Base-by-base conservation (phyloP, 1,284 basidiomycete species). In the Leccinum subrobustum region DNA sequence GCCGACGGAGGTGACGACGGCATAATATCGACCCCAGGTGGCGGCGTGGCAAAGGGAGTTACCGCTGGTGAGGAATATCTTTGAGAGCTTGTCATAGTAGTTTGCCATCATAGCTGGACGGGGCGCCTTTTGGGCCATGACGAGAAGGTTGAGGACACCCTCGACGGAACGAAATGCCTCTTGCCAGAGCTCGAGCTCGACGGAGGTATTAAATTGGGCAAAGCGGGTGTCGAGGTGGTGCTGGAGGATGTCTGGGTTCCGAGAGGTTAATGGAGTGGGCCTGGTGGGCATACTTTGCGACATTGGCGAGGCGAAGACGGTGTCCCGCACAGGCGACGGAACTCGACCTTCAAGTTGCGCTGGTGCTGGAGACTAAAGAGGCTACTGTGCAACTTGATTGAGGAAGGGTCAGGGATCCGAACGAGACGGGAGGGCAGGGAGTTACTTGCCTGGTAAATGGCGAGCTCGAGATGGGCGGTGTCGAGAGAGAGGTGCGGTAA, bases 141-240 rank as follows among this genome's bases (percentile, higher is more conserved):
- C 25, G 25, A 27, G 25, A 6, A 27, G 25, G 25, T 27, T 27
- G 25, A 6, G 25, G 25, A 27, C 25, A 27, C 6, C 25, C 25
- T 27, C 25, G 6, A 27, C 6, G 25, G 25, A 27, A 6, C 25
- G 6, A 6, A 27, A 27, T 27, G 25, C 25, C 76, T 99, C 96
- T 75, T 98, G 96, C 97, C 96, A 99, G 54, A 99, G 85, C 79
- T 99, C 97, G 65, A 99, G 89, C 76, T 98, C 95, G 65, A 99
- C 96, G 6, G 96, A 96, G 16, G 94, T 92, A 73, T 96, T 95
- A 65, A 99, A 88, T 80, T 99, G 96, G 39, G 95, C 92, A 75
- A 99, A 98, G 61, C 96, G 94, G 18, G 95, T 98, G 69, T 95
- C 25, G 25, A 25, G 6, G 25, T 25, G 25, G 25, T 25, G 95